These are phyloP conservation scores for Paraglomus occultum DNA, from an alignment of 192 early-diverging fungal genomes.

Conservation along the genomic window DNA sequence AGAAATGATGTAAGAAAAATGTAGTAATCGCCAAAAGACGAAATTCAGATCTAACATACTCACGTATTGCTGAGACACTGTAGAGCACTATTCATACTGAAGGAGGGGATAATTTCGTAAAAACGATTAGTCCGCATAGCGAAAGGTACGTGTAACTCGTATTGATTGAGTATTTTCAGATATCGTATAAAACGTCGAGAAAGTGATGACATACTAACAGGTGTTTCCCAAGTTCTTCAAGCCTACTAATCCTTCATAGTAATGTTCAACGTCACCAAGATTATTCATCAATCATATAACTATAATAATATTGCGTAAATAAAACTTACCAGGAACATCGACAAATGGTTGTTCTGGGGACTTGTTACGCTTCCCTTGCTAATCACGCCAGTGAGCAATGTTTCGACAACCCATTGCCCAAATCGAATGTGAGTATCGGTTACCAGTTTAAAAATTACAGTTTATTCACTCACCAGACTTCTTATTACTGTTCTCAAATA, in stretches of 20 bases:
- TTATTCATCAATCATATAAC: constrained; percentile 34
- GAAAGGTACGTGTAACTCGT: not conserved
- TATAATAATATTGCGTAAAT: not conserved
- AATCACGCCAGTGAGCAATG: not conserved
- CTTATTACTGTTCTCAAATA: constrained; percentile 40
- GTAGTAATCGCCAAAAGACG: not conserved
- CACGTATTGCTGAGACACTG: constrained; percentile 44
- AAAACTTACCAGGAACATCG: constrained; percentile 17
- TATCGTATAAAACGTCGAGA: not conserved
- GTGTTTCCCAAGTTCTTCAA: constrained; percentile 45
- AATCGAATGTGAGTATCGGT: not conserved
- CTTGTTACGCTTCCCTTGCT: constrained; percentile 19
- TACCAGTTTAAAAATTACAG: not conserved
- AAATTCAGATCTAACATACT: not conserved
- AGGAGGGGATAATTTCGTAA: not conserved
- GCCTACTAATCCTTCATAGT: constrained; percentile 41
- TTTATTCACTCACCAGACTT: constrained; percentile 34
- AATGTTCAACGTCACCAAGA: constrained; percentile 33
- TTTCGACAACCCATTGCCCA: not conserved
- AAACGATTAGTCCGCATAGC: too few species aligned
- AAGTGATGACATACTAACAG: constrained; percentile 31
- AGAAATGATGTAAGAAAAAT: not conserved
- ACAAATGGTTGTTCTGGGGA: constrained; percentile 13
- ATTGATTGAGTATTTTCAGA: not conserved
- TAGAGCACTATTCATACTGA: constrained; percentile 38